These are phyloP conservation scores for Oryza australiensis DNA, from an alignment of 176 grass and related monocot genomes.

Conservation along the genomic window DNA sequence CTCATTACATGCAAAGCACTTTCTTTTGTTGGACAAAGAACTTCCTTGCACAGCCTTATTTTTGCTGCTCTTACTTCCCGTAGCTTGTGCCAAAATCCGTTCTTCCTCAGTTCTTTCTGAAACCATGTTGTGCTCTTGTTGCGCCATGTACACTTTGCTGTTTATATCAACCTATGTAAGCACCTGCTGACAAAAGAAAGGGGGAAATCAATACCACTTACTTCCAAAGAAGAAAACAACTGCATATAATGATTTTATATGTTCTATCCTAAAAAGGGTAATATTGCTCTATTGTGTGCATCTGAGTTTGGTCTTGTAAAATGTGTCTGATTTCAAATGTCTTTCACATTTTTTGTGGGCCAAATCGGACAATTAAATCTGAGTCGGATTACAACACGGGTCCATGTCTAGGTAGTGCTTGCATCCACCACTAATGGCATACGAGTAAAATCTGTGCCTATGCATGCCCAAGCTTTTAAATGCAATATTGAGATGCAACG, in stretches of 20 bases:
- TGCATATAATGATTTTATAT: neutral
- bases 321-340: too few species aligned
- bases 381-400: neutral
- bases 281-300: neutral
- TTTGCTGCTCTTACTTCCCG: neutral
- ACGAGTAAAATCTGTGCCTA: neutral
- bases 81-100: neutral
- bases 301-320: too few species aligned
- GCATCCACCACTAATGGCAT: neutral
- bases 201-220: neutral
- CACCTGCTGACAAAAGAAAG: neutral
- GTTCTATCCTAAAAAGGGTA: neutral
- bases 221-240: neutral
- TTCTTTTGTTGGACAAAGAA: neutral
- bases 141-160: neutral
- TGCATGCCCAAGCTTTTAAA: neutral
- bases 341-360: too few species aligned
- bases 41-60: neutral
- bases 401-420: neutral
- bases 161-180: neutral
- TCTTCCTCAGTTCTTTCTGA: neutral
- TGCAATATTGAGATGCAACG: too few species aligned
- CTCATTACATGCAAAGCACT: slow-evolving; percentile 39
- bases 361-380: neutral
- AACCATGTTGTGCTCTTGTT: neutral